Evolutionary conservation across 495 filamentous ascomycete genomes (phyloP), one percentile per base, ranked within the genome.

Genomic region (Trichoderma parareesei): DNA sequence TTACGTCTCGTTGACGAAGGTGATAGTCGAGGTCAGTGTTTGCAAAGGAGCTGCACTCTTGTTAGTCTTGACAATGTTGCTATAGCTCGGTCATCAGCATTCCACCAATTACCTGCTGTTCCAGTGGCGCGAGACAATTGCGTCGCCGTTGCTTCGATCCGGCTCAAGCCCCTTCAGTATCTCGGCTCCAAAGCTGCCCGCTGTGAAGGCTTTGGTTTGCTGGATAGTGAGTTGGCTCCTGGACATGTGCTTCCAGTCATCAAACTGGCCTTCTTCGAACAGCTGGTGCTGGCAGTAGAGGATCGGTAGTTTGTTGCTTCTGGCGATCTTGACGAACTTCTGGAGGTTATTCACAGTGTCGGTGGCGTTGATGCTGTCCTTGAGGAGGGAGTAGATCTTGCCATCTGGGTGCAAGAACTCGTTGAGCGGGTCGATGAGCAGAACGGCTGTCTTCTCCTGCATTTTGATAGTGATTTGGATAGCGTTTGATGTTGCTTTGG

Each of bases 211-310:
- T 8, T 62, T 16, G 16, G 53, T 42, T 8, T 66, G 41, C 37
- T 69, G 61, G 57, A 68, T 64, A 2, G 48, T 65, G 43, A 46
- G 16, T 20, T 71, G 71, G n/a, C 64, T 63, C 14, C 65, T 38
- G 3, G 65, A 67, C 18, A 64, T 48, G 53, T 69, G 71, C 10
- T 67, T 65, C 69, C 71, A 74, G 18, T 65, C 69, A 3, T 61
- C 57, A 8, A 68, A 61, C 37, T 67, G 66, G 5, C 66, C 69
- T 11, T 66, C 38, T 20, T 68, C 60, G 13, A 53, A 60, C 44
- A 71, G 67, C 43, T 74, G 71, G 49, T 74, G 71, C 37, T 72
- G 67, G 49, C 69, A 66, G 44, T 72, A 74, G 66, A 65, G 70
- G 41, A 74, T 70, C 1, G 72, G 72, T 16, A 74, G 69, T 2